Percentiles rank a stretch among this genome's conserved stretches.
phyloP scores from a whole-genome alignment of 345 rosid genomes.

The Murraya paniculata region DNA sequence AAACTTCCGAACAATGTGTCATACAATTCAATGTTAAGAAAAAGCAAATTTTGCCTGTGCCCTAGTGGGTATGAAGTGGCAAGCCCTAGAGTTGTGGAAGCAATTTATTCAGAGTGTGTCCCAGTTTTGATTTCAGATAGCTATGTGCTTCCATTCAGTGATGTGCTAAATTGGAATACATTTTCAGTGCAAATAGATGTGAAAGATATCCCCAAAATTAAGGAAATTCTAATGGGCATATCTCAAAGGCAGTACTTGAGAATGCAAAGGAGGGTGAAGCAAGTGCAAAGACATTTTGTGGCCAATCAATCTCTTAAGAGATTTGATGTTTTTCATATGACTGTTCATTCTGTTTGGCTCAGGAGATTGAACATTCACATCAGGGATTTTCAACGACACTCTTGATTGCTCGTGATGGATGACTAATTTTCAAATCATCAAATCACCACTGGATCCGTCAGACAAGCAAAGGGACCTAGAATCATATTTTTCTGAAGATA shows the following conservation, averaged over 20 bases:
- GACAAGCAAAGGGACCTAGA: too few species aligned
- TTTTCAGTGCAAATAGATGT: conserved; percentile 55
- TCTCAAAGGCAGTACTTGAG: conserved; percentile 38
- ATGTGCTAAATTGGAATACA: conserved; percentile 60
- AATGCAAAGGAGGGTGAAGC: conserved; percentile 41
- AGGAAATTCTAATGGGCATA: conserved; percentile 48
- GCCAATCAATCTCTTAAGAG: conserved; percentile 62
- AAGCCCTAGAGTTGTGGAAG: conserved; percentile 72
- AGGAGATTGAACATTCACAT: conserved; percentile 50
- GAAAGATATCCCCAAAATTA: conserved; percentile 45
- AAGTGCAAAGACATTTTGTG: conserved; percentile 55
- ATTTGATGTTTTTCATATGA: conserved; percentile 72
- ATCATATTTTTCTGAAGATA: too few species aligned
- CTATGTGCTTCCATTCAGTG: conserved; percentile 65
- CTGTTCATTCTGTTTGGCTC: conserved; percentile 72
- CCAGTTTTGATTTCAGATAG: conserved; percentile 63
- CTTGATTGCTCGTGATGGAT: not conserved
- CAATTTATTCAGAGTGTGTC: conserved; percentile 67
- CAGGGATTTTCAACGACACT: not conserved
- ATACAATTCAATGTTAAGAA: conserved; percentile 49
- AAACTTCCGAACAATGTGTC: conserved; percentile 35
- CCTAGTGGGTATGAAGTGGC: conserved; percentile 90
- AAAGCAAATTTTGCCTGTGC: conserved; percentile 63
- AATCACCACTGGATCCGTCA: too few species aligned
- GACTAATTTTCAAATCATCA: not conserved